Base-by-base conservation (phyloP, 2,329 filamentous ascomycete species). In the Diaporthe sp. region DNA sequence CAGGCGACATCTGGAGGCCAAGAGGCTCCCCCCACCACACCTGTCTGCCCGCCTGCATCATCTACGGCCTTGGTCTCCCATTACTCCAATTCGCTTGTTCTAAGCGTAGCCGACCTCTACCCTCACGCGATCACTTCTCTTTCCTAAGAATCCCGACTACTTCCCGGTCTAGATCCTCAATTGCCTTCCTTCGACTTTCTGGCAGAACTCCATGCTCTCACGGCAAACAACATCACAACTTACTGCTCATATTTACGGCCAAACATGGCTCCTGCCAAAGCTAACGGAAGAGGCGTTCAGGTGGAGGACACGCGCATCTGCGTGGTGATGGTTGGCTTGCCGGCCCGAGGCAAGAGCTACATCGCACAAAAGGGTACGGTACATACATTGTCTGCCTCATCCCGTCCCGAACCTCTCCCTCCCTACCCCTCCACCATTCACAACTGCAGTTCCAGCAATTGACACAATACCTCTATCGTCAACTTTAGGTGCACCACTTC, bases 361-460 rank as follows among this genome's bases (percentile, higher is more conserved):
- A 98, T 99, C 83, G 96, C 97, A 79, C 95, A 97, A 82, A 98
- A 98, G 91, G 95, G 96, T 97, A 87, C 81, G 95, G 96, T 97
- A 87, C 81, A 87, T 83, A 73, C 50, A 55, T 40, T 64, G 50
- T 74, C 47, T 71, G 72, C 38, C 19, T 66, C 19, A 47, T 40
- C 42, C 60, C 60, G 17, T 40, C 35, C 64, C 55, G 30, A n/a
- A 4, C 38, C 8, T 25, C 47, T 61, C 30, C 33, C 47, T 30
- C 19, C 38, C 47, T 6, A 17, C 33, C 42, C 22, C 17, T 30
- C 35, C 30, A 8, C 35, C 52, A 13, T n/a, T 33, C 57, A 50
- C 38, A 8, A 64, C 50, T 47, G 33, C n/a, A 12, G 60, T 30
- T 57, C 10, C 52, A 40, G 55, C 58, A 33, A 55, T 72, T 74